These are phyloP conservation scores for Mycena epipterygia DNA, from an alignment of 768 basidiomycete species.

Conservation along the genomic window DNA sequence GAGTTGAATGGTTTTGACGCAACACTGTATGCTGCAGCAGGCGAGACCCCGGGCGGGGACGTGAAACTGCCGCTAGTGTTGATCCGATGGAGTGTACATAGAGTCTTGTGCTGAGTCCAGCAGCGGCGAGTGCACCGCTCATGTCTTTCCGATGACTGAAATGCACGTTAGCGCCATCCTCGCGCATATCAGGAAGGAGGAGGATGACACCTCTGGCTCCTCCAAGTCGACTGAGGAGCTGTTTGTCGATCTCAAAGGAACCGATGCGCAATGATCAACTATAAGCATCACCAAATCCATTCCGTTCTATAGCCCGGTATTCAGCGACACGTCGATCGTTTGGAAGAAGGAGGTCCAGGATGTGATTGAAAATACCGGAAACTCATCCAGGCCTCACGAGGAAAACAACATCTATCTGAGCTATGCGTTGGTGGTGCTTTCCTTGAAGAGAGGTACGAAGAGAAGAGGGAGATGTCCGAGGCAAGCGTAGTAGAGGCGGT, in stretches of 20 bases:
- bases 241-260: slow-evolving; percentile 22
- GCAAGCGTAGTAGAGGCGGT: background rate
- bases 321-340: background rate
- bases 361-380: slow-evolving; percentile 10
- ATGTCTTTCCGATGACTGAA: slow-evolving; percentile 40
- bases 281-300: background rate
- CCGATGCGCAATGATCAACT: slow-evolving; percentile 20
- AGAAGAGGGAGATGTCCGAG: slow-evolving; percentile 7
- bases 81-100: slow-evolving; percentile 39
- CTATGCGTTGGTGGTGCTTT: slow-evolving; percentile 19
- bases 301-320: slow-evolving; percentile 11
- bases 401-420: slow-evolving; percentile 25
- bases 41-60: slow-evolving; percentile 11
- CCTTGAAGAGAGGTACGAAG: slow-evolving; percentile 2
- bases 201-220: background rate
- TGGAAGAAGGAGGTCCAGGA: slow-evolving; percentile 12
- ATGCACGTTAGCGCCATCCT: slow-evolving; percentile 35
- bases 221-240: slow-evolving; percentile 4
- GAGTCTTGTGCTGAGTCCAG: too few relatives aligned
- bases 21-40: slow-evolving; percentile 31
- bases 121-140: background rate
- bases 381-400: slow-evolving; percentile 15
- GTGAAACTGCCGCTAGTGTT: slow-evolving; percentile 34
- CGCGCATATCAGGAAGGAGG: background rate
- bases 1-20: slow-evolving; percentile 43